These are phyloP conservation scores for Rauvolfia tetraphylla DNA, from an alignment of 257 asterid genomes.

Conservation along the genomic window DNA sequence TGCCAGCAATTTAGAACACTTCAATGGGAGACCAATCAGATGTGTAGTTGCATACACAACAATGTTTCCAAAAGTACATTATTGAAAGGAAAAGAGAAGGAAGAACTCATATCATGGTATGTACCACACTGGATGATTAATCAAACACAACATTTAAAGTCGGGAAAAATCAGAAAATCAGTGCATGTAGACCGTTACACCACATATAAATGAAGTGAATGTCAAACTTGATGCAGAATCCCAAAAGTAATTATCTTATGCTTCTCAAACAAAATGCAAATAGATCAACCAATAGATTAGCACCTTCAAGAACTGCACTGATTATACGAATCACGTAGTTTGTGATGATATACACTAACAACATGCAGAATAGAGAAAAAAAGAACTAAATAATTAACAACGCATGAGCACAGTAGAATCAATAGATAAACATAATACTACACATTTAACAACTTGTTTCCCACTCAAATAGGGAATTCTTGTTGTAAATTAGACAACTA, in stretches of 20 bases:
- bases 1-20: too few species aligned
- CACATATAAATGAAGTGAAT: not conserved
- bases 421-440: not conserved
- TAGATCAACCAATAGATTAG: not conserved
- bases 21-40: too few species aligned
- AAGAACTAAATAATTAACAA: not conserved
- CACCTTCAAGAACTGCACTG: too few species aligned
- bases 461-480: not conserved
- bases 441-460: not conserved
- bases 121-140: not conserved
- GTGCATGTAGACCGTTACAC: not conserved
- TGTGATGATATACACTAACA: too few species aligned
- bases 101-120: not conserved
- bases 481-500: constrained; percentile 9
- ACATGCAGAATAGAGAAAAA: too few species aligned
- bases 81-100: not conserved
- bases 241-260: not conserved
- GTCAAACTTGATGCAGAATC: not conserved
- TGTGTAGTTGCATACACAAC: not conserved
- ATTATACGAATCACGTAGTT: too few species aligned
- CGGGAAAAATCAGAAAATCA: not conserved
- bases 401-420: not conserved
- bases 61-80: not conserved
- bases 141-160: not conserved
- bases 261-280: not conserved